Base-by-base conservation (phyloP, 2,329 filamentous ascomycete species). In the Coniochaeta prunicola region DNA sequence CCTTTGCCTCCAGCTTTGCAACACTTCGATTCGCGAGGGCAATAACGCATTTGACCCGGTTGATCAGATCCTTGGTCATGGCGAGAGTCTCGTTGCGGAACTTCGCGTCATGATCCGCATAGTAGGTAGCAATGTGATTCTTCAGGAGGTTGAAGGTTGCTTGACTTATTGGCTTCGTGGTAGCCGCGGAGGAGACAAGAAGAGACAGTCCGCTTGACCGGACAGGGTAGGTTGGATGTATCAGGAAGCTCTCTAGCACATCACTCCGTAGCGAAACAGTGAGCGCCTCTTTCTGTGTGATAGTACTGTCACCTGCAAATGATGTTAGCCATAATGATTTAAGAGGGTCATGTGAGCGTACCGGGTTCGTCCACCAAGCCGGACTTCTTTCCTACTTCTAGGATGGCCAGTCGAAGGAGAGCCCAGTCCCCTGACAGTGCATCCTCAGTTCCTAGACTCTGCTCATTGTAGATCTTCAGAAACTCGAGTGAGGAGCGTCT, bases 41-140 rank as follows among this genome's bases (percentile, higher is more conserved):
- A 19, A 88, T 84, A 10, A 87, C 83, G 26, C 86, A 86, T 63
- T 88, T 82, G 4, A 96, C 76, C 48, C 92, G 86, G 65, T 89
- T 87, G 60, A 92, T 84, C 70, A 97, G 84, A 65, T 87, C 86
- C 61, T 90, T 87, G 2, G 88, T 85, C 62, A 90, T 83, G 26
- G 86, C 85, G 28, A 93, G 79, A 1, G 96, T 80, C 64, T 96
- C 91, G 59, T 92, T 88, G 59, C 94, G 85, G 64, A 92, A 89
- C 66, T 93, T 91, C 6, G 93, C 87, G 69, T 97, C 92, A 0
- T 90, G 86, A 62, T 97, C 92, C 3, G 91, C 85, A 68, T 96
- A 88, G 63, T 93, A 85, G 17, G 87, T 82, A 1, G 83, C 80
- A 3, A 97, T 74, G 60, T 90, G 85, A 34, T 76, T 77, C 57